These are phyloP conservation scores for Papiliotrema nemorosa DNA, from an alignment of 1,284 basidiomycete genomes.

Conservation along the genomic window DNA sequence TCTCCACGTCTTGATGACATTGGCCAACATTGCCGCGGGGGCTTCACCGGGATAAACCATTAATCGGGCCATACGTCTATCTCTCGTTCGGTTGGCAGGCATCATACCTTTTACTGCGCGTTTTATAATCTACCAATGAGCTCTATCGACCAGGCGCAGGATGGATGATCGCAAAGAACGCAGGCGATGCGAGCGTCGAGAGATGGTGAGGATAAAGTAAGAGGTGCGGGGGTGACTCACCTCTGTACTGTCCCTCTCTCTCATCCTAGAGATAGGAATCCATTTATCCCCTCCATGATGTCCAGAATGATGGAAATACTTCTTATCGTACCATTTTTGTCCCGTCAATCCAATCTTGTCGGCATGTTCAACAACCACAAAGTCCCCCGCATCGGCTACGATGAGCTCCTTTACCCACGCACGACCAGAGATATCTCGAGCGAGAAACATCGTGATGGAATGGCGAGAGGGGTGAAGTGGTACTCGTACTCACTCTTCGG, in stretches of 20 bases:
- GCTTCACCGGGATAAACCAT: conserved; percentile 70
- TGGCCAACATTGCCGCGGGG: conserved; percentile 26
- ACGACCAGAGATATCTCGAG: background rate
- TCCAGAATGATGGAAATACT: conserved; percentile 89
- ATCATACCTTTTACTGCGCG: conserved; percentile 94
- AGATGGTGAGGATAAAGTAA: background rate
- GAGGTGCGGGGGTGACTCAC: conserved; percentile 55
- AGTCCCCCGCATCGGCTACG: conserved; percentile 91
- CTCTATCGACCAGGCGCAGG: no score
- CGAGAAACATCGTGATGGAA: no score
- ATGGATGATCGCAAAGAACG: no score
- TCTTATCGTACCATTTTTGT: conserved; percentile 77
- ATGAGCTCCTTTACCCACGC: no score
- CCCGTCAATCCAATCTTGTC: conserved; percentile 82
- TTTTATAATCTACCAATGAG: conserved; percentile 70
- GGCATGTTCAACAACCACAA: conserved; percentile 93
- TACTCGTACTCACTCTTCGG: conserved; percentile 63
- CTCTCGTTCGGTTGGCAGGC: conserved; percentile 89
- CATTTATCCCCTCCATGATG: conserved; percentile 92
- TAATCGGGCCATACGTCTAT: conserved; percentile 75
- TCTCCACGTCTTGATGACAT: conserved; percentile 40
- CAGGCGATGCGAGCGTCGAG: no score
- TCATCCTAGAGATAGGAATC: conserved; percentile 75
- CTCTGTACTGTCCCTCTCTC: conserved; percentile 83
- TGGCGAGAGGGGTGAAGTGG: no score